Percentiles rank a stretch among this genome's conserved stretches.
phyloP scores from a whole-genome alignment of 1,139 yeast genomes.

The Kurtzmaniella quercitrusa region DNA sequence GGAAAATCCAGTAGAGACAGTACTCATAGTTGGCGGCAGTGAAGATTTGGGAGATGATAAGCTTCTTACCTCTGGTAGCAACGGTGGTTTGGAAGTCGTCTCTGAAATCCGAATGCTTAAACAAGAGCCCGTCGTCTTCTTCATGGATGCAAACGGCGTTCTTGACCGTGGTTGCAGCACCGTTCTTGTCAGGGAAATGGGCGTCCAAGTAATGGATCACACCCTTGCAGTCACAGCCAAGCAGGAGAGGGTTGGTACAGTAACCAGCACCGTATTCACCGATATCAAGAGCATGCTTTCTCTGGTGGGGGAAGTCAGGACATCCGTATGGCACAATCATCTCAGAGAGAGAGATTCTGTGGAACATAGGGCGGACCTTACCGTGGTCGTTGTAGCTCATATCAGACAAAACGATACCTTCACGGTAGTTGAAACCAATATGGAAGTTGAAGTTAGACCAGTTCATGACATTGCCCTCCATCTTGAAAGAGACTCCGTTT shows the following conservation, averaged over 20 bases:
- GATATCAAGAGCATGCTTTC: constrained; percentile 82
- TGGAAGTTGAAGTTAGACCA: constrained; percentile 79
- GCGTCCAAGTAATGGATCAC: constrained; percentile 79
- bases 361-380: constrained; percentile 65
- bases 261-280: constrained; percentile 88
- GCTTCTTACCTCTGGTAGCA: constrained; percentile 70
- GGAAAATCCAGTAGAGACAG: constrained; percentile 76
- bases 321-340: constrained; percentile 84
- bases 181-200: constrained; percentile 60
- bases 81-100: constrained; percentile 73
- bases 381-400: constrained; percentile 73
- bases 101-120: constrained; percentile 81
- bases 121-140: constrained; percentile 68
- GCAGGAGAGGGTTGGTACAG: constrained; percentile 72
- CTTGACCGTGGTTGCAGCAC: constrained; percentile 66
- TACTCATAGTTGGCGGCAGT: constrained; percentile 86
- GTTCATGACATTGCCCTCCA: constrained; percentile 63
- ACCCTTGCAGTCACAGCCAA: constrained; percentile 85
- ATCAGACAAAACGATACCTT: constrained; percentile 77
- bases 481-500: constrained; percentile 71
- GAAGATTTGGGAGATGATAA: constrained; percentile 72
- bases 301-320: constrained; percentile 76
- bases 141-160: constrained; percentile 83
- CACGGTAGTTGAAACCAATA: constrained; percentile 80
- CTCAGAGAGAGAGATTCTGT: constrained; percentile 72